Evolutionary conservation across 140 eudicot species (phyloP), one percentile per base, ranked within the genome.

Genomic region (Bidens hawaiensis): DNA sequence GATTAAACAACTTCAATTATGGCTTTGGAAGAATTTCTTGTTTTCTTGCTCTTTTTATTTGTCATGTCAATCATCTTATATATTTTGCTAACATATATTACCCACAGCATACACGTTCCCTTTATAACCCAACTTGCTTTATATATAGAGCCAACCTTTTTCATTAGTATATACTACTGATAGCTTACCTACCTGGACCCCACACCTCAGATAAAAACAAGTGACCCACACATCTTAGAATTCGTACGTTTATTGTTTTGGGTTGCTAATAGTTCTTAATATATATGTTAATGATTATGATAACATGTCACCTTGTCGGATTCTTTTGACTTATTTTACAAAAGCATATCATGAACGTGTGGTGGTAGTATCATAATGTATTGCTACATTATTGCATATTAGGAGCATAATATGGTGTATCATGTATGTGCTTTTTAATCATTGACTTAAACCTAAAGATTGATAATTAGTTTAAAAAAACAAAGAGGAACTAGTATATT

Each of bases 351-450:
- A 65, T 23, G 14, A 71, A 28, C 71, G 19, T 62, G 48, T 57
- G 60, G 56, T 42, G 48, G 40, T 28, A 38, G 63, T 62, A 28
- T 22, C 56, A 40, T 74, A 49, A 74, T 49, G 16, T 18, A 58
- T 38, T 49, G 51, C 33, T 58, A 21, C 74, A 74, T 74, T 74
- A 74, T 74, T 74, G 69, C 58, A 65, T 51, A 55, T 23, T 24
- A 36, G 1, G 63, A 58, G 66, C 66, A 58, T 65, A 18, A 59
- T 74, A 66, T 2, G 56, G 48, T 12, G 26, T n/a, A n/a, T n/a
- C n/a, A n/a, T n/a, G 8, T 15, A 51, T 49, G 64, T 40, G 56
- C 48, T 67, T 57, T 45, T 73, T 65, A 73, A 73, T 73, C 68
- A 73, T 26, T 57, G 73, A 46, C 56, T 30, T 43, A 13, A 65